A percentile compares a stretch with the other conserved stretches of the same genome.
These are phyloP conservation scores for Yamadazyma sp. DNA, from an alignment of 1,139 yeast genomes.

Conservation along the genomic window DNA sequence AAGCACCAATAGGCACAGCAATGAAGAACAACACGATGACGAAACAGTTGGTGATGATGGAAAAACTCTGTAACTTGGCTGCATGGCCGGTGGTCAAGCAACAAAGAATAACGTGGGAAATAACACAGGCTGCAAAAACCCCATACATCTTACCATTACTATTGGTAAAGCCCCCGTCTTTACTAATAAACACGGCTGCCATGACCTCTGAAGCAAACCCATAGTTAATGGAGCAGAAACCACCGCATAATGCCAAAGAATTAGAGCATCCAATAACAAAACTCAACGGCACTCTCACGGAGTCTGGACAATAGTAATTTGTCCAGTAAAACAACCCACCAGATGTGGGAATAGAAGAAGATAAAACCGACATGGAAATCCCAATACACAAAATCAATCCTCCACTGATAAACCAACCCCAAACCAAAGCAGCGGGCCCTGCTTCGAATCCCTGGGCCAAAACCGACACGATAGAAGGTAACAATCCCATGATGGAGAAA, in stretches of 20 bases:
- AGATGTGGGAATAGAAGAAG: conserved; percentile 69
- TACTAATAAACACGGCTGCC: conserved; percentile 32
- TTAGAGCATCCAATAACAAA: conserved; percentile 48
- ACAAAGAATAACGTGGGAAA: conserved; percentile 29
- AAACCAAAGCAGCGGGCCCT: conserved; percentile 50
- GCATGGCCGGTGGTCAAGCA: conserved; percentile 41
- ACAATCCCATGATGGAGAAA: conserved; percentile 52
- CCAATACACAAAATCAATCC: conserved; percentile 59
- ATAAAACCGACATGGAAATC: conserved; percentile 61
- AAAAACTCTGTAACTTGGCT: conserved; percentile 59
- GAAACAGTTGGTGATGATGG: conserved; percentile 55
- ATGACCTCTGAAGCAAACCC: conserved; percentile 39
- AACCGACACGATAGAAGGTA: conserved; percentile 46
- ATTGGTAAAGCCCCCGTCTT: conserved; percentile 31
- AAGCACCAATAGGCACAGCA: conserved; percentile 61
- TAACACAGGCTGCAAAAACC: conserved; percentile 34
- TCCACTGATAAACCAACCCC: conserved; percentile 74
- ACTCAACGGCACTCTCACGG: conserved; percentile 33
- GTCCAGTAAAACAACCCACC: conserved; percentile 70
- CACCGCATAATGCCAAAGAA: conserved; percentile 36
- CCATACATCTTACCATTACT: conserved; percentile 36
- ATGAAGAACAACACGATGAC: conserved; percentile 60
- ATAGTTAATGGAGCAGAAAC: conserved; percentile 38
- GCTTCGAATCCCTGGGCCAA: conserved; percentile 37
- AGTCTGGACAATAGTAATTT: conserved; percentile 36